Conservation (phyloP, 2,329 filamentous ascomycete genomes). For the Venturia carpophila region DNA sequence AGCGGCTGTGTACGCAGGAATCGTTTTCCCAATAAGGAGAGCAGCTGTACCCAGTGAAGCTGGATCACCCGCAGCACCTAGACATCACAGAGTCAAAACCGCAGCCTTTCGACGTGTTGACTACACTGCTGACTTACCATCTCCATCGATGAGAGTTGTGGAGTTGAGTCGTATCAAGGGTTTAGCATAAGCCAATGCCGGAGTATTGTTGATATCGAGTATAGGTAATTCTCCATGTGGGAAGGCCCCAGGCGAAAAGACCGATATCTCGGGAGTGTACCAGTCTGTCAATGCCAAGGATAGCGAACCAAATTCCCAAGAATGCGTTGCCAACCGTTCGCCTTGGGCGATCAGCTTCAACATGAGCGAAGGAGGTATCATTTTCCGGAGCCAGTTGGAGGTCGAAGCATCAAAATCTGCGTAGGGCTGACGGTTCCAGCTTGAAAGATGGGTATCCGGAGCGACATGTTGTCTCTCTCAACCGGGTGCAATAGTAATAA, state of each 20-base stretch:
- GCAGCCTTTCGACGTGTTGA: neutral
- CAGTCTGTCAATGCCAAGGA: constrained; percentile 37
- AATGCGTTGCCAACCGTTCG: constrained; percentile 28
- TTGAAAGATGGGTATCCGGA: too few species aligned
- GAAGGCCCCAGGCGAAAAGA: constrained; percentile 34
- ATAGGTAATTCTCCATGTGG: constrained; percentile 26
- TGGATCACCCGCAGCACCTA: constrained; percentile 37
- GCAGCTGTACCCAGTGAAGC: constrained; percentile 40
- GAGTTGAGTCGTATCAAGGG: constrained; percentile 28
- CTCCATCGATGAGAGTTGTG: constrained; percentile 29
- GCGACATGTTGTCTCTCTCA: too few species aligned
- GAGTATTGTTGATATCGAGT: constrained; percentile 24
- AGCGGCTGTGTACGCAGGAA: constrained; percentile 30
- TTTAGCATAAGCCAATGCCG: constrained; percentile 31
- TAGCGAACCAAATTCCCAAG: constrained; percentile 38
- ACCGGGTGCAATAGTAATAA: too few species aligned
- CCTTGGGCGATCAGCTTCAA: constrained; percentile 5
- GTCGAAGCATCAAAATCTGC: neutral
- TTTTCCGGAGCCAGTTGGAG: neutral
- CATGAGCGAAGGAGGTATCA: constrained; percentile 18
- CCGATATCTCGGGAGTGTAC: constrained; percentile 29
- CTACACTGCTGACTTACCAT: constrained; percentile 18
- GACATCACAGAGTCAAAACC: neutral
- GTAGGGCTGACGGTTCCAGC: too few species aligned
- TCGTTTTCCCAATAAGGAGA: constrained; percentile 35